A percentile compares a stretch with the other conserved stretches of the same genome.
Evolutionary conservation across 2,329 filamentous ascomycete species (phyloP).

Genomic region (Verticillium longisporum): DNA sequence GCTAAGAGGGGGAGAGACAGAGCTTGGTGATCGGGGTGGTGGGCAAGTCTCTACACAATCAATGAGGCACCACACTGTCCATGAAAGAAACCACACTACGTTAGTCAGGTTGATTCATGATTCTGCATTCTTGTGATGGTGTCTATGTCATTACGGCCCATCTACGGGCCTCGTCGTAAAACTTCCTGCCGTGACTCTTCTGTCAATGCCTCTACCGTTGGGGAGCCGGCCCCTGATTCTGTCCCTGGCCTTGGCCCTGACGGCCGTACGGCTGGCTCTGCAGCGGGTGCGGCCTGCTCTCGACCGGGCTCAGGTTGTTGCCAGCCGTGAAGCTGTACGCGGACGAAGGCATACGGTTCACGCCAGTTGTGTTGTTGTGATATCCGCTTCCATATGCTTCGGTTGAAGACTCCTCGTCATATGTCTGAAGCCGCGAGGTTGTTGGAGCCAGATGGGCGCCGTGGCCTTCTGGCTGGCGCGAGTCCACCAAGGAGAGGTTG

Average conservation of each 20-base stretch:
- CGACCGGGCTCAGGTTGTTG: not conserved
- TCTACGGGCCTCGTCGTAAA: not conserved
- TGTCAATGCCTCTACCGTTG: not conserved
- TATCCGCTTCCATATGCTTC: conserved; percentile 19
- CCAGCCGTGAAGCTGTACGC: not conserved
- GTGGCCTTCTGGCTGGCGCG: conserved; percentile 5
- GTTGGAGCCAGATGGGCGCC: conserved; percentile 18
- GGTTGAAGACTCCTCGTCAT: conserved; percentile 37
- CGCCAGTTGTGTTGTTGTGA: conserved; percentile 18
- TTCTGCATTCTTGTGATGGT: not conserved
- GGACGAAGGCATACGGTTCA: not conserved
- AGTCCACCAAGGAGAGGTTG: conserved; percentile 18
- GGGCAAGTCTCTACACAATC: not conserved
- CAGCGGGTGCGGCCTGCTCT: conserved; percentile 6
- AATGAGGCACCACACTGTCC: not conserved
- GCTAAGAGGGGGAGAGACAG: conserved; percentile 31
- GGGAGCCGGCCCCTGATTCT: not conserved
- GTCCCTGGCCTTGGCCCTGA: not conserved
- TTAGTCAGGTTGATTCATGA: not conserved
- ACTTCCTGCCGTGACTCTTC: not conserved
- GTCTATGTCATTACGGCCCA: not conserved
- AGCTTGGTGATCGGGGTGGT: not conserved
- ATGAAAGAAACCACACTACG: too few species aligned
- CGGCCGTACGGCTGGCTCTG: conserved; percentile 7
- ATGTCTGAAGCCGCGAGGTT: conserved; percentile 24